Base-by-base conservation (phyloP, 371 early-diverging fungal species). In the Actinomortierella ambigua region DNA sequence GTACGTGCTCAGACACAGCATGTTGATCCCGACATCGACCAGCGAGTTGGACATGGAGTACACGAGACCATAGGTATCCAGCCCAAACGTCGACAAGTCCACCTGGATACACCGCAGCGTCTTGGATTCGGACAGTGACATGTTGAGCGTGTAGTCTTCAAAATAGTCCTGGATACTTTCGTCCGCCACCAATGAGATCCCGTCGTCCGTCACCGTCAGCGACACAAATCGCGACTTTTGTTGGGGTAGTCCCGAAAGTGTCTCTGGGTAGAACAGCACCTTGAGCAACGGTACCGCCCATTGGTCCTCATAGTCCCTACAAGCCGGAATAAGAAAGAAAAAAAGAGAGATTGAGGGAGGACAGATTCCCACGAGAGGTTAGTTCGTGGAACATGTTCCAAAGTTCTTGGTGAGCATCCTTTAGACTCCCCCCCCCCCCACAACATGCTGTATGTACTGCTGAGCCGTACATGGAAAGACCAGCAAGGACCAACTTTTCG, bases 31-130 rank as follows among this genome's bases (percentile, higher is more conserved):
- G 44, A 52, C 56, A n/a, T 57, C 63, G 7, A 79, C 78, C 9
- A 84, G 68, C 6, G 83, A 82, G 41, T 84, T 77, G 11, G 82
- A 76, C 83, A 84, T 81, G 18, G 79, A 80, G 55, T 79, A 84
- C 5, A 82, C 84, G 27, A 84, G 67, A 18, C 84, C 84, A 63
- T 75, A 82, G 7, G 59, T 78, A 70, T 80, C 80, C 24, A 81
- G 55, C 11, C 82, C 81, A 62, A 78, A 80, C 14, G 70, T 66
- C 28, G 75, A 69, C 56, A 84, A 52, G 65, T 84, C 82, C 39
- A 84, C 79, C 55, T 84, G 84, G 29, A 84, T 82, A 55, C 84
- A 84, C 15, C 79, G 67, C 9, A 84, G 68, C 18, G 65, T 58
- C 28, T 43, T 29, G 8, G 79, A 78, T 28, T 71, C 63, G 3